Evolutionary conservation across 306 rosid genomes (phyloP).

Genomic region (Begonia masoniana): DNA sequence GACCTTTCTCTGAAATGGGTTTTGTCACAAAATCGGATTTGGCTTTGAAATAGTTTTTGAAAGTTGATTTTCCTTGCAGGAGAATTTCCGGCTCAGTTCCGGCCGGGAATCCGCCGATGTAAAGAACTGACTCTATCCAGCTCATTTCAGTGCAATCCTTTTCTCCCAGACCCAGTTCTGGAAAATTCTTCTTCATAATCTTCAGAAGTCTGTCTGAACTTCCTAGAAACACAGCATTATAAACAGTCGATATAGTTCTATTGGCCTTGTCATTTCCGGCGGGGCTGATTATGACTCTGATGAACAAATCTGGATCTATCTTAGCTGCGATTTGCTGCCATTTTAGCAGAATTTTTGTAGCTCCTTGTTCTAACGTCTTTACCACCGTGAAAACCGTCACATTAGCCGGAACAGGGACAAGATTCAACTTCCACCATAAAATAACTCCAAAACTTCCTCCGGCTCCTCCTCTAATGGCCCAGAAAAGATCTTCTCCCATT

Average conservation of each 20-base stretch:
- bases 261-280: constrained; percentile 16
- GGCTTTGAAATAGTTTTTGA: constrained; percentile 71
- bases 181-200: constrained; percentile 37
- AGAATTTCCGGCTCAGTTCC: constrained; percentile 45
- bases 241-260: constrained; percentile 45
- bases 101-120: constrained; percentile 48
- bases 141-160: constrained; percentile 49
- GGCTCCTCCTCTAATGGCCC: constrained; percentile 92
- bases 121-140: constrained; percentile 68
- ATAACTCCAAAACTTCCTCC: constrained; percentile 77
- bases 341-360: constrained; percentile 29
- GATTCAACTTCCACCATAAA: constrained; percentile 78
- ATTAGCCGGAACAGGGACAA: constrained; percentile 52
- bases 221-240: constrained; percentile 58
- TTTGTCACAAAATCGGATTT: constrained; percentile 63
- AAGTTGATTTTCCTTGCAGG: constrained; percentile 49
- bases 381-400: constrained; percentile 64
- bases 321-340: constrained; percentile 65
- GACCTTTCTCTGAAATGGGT: constrained; percentile 42
- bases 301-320: constrained; percentile 49
- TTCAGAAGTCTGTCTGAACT: constrained; percentile 30
- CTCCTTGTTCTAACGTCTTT: constrained; percentile 45
- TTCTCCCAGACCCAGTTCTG: constrained; percentile 47
- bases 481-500: constrained; percentile 84
- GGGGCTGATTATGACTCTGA: constrained; percentile 35